These are phyloP conservation scores for Keqinozyma sinolaborantium DNA, from an alignment of 1,139 yeast species.

Conservation along the genomic window DNA sequence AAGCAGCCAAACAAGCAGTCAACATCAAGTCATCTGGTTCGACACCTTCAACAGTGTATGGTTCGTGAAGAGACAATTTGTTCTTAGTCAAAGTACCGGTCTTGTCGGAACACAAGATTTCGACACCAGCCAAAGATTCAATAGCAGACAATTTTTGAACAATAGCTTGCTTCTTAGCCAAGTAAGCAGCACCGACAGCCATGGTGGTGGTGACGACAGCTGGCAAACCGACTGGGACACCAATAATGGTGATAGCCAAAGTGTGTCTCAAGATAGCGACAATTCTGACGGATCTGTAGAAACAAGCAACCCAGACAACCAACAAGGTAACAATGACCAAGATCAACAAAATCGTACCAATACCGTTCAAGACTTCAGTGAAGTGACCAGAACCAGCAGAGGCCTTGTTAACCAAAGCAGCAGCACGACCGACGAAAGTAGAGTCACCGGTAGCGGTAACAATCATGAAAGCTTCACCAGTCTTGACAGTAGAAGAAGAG, in stretches of 20 bases:
- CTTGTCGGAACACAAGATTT: slow-evolving; percentile 97
- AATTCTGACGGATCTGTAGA: slow-evolving; percentile 89
- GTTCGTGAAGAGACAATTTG: slow-evolving; percentile 94
- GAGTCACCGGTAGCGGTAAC: slow-evolving; percentile 94
- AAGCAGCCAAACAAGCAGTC: slow-evolving; percentile 97
- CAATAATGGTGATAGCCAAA: slow-evolving; percentile 94
- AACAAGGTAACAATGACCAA: slow-evolving; percentile 85
- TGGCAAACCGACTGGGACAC: slow-evolving; percentile 99
- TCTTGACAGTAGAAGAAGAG: slow-evolving; percentile 94
- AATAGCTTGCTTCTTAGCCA: slow-evolving; percentile 97
- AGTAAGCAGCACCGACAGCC: slow-evolving; percentile 99
- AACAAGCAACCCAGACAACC: slow-evolving; percentile 90
- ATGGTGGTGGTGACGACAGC: slow-evolving; percentile 99
- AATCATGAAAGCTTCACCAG: slow-evolving; percentile 96
- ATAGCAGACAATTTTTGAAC: slow-evolving; percentile 97
- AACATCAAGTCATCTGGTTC: slow-evolving; percentile 96
- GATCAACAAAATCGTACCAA: slow-evolving; percentile 89
- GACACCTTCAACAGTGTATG: slow-evolving; percentile 99
- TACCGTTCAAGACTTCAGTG: slow-evolving; percentile 97
- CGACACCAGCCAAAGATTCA: slow-evolving; percentile 99
- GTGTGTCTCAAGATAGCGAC: slow-evolving; percentile 91
- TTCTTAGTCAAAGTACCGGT: slow-evolving; percentile 99
- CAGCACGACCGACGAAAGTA: slow-evolving; percentile 94
- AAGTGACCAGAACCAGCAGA: slow-evolving; percentile 93
- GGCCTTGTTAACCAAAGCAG: slow-evolving; percentile 95